Evolutionary conservation across 2,329 filamentous ascomycete species (phyloP).

Genomic region (Fusarium falciforme): DNA sequence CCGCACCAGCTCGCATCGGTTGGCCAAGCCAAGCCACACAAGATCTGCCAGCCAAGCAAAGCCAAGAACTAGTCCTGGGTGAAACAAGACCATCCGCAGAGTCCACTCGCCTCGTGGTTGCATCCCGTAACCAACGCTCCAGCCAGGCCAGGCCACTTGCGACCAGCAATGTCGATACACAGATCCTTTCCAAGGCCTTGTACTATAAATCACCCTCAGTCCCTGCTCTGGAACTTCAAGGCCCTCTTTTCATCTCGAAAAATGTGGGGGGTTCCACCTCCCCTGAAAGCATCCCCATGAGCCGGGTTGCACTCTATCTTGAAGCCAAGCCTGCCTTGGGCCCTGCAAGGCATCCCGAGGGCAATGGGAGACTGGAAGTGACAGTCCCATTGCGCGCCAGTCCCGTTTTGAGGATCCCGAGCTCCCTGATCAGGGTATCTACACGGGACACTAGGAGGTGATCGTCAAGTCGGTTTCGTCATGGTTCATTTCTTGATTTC

Average conservation of each 20-base stretch:
- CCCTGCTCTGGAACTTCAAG: background rate
- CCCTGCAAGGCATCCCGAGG: background rate
- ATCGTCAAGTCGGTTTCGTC: slow-evolving; percentile 5
- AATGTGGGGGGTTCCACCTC: slow-evolving; percentile 4
- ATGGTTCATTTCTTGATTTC: slow-evolving; percentile 1
- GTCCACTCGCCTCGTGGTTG: background rate
- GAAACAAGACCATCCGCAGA: slow-evolving; percentile 25
- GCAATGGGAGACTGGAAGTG: slow-evolving; percentile 31
- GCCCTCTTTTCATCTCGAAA: slow-evolving; percentile 33
- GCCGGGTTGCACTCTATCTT: slow-evolving; percentile 31
- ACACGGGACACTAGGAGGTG: background rate
- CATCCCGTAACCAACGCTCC: background rate
- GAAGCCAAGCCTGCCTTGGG: slow-evolving; percentile 31
- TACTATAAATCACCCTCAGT: background rate
- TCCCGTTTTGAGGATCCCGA: background rate
- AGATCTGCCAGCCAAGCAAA: slow-evolving; percentile 31
- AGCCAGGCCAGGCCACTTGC: background rate
- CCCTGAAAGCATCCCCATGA: slow-evolving; percentile 10
- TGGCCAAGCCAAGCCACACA: background rate
- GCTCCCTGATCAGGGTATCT: background rate
- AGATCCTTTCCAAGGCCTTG: background rate
- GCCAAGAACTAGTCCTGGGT: slow-evolving; percentile 19
- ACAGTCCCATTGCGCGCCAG: background rate
- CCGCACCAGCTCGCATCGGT: background rate
- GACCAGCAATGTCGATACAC: background rate